These are phyloP conservation scores for Urostyla sp. DNA, from an alignment of 73 alveolate species.

Conservation along the genomic window DNA sequence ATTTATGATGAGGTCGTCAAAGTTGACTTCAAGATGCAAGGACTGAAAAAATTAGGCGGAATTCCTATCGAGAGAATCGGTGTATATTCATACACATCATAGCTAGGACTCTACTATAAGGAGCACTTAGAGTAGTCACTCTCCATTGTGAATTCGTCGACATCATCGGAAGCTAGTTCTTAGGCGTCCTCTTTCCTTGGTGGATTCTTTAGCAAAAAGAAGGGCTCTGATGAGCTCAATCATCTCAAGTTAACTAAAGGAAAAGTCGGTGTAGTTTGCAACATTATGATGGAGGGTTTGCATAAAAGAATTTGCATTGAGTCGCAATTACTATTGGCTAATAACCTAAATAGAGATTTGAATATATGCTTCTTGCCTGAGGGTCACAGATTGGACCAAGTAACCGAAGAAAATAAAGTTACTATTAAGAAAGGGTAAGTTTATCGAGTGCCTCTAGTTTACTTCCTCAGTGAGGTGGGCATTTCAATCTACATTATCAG, in stretches of 20 bases:
- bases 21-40: constrained; percentile 31
- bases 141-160: no score
- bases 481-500: neutral
- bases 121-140: no score
- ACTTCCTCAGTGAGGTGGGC: neutral
- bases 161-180: no score
- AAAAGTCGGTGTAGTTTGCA: constrained; percentile 23
- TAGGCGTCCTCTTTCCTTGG: no score
- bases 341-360: constrained; percentile 1
- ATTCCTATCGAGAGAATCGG: constrained; percentile 27
- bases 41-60: neutral
- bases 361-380: neutral
- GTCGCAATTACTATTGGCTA: constrained; percentile 17
- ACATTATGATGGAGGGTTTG: constrained; percentile 17
- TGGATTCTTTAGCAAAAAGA: no score
- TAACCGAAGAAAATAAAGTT: neutral
- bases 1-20: constrained; percentile 22
- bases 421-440: constrained; percentile 11
- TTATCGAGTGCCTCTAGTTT: constrained; percentile 25
- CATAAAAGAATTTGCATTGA: constrained; percentile 13
- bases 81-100: constrained; percentile 21
- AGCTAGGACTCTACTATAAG: no score
- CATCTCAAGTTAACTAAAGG: no score
- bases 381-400: neutral
- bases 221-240: no score